A percentile compares a stretch with the other conserved stretches of the same genome.
phyloP scores from a whole-genome alignment of 140 eudicot species.

The Senecio squalidus region DNA sequence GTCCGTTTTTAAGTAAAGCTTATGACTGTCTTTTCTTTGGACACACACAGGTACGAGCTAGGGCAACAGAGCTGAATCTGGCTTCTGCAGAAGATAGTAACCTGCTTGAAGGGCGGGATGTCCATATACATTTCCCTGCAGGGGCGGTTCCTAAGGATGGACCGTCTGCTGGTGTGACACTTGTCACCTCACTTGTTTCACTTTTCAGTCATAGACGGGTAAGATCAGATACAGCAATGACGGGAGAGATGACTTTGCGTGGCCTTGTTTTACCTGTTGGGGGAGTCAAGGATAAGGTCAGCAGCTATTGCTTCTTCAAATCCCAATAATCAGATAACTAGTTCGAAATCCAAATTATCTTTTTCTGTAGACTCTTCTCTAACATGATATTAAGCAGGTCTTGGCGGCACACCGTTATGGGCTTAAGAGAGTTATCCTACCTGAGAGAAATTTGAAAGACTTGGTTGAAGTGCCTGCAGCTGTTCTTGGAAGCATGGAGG shows the following conservation, averaged over 20 bases:
- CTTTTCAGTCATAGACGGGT: conserved; percentile 66
- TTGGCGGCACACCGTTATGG: conserved; percentile 98
- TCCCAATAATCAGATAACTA: neutral
- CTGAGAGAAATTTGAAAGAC: conserved; percentile 85
- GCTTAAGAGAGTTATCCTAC: conserved; percentile 84
- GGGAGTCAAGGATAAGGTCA: conserved; percentile 90
- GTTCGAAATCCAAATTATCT: neutral
- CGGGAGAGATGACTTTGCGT: conserved; percentile 92
- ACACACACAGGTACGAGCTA: conserved; percentile 62
- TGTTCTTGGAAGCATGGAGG: conserved; percentile 84
- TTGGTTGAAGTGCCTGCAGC: conserved; percentile 91
- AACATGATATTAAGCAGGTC: conserved; percentile 41
- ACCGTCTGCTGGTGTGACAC: conserved; percentile 98
- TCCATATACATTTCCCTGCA: conserved; percentile 96
- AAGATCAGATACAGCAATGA: conserved; percentile 96
- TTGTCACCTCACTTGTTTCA: conserved; percentile 88
- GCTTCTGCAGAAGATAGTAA: conserved; percentile 45
- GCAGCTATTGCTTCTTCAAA: conserved; percentile 1
- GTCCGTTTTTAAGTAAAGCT: neutral
- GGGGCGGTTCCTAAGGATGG: conserved; percentile 99
- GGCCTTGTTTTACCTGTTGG: conserved; percentile 95
- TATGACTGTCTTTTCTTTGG: neutral
- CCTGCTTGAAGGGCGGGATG: conserved; percentile 72
- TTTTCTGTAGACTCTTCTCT: neutral
- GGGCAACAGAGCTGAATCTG: conserved; percentile 77